These are phyloP conservation scores for Ascoidea asiatica DNA, from an alignment of 805 yeast genomes.

Conservation along the genomic window DNA sequence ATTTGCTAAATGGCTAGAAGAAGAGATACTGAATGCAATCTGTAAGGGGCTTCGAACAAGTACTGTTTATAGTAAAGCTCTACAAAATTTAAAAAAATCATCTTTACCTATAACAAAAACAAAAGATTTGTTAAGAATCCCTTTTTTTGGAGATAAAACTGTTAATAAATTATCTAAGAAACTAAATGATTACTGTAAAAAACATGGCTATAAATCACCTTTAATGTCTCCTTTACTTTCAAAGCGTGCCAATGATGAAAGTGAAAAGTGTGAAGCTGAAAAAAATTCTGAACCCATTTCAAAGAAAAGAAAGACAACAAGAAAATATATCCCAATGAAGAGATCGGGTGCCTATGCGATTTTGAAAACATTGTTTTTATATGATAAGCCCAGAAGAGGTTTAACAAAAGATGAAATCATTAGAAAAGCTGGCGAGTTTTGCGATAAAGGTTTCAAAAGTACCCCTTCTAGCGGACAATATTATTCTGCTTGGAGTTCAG, in stretches of 20 bases:
- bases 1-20: conserved; percentile 44
- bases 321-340: conserved; percentile 53
- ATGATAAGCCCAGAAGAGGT: conserved; percentile 39
- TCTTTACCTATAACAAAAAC: conserved; percentile 39
- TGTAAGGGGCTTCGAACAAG: neutral
- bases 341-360: conserved; percentile 83
- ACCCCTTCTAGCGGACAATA: conserved; percentile 50
- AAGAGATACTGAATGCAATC: conserved; percentile 19
- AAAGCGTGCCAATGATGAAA: conserved; percentile 4
- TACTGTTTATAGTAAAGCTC: conserved; percentile 25
- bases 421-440: conserved; percentile 36
- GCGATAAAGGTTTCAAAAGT: conserved; percentile 41
- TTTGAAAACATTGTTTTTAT: conserved; percentile 38
- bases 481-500: conserved; percentile 66
- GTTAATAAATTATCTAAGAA: conserved; percentile 34
- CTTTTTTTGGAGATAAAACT: conserved; percentile 62
- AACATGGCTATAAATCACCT: conserved; percentile 35
- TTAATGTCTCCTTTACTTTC: conserved; percentile 13
- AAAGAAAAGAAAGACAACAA: conserved; percentile 14
- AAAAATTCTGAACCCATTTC: conserved; percentile 9
- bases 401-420: conserved; percentile 48
- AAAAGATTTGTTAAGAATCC: conserved; percentile 41
- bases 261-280: conserved; percentile 8
- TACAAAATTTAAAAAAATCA: conserved; percentile 31
- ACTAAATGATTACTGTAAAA: conserved; percentile 41